Base-by-base conservation (phyloP, 192 early-diverging fungal species). In the Entomortierella lignicola region DNA sequence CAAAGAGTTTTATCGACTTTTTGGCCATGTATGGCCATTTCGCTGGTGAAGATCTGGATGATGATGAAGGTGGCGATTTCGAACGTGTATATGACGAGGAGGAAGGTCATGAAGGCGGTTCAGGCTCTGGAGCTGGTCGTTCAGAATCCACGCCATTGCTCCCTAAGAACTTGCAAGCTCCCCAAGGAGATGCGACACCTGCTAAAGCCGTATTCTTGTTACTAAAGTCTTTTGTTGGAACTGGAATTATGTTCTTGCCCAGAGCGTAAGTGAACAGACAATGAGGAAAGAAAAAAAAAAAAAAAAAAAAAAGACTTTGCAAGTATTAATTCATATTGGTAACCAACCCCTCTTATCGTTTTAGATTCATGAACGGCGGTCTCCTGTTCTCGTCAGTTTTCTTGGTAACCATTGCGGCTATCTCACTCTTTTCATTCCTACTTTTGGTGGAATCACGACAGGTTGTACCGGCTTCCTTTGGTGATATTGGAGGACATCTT, bases 1-100 rank as follows among this genome's bases (percentile, higher is more conserved):
- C 97, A 8, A 74, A 89, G n/a, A 97, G 92, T 81, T 99, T 97
- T 87, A 88, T 97, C 32, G 97, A 98, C 74, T 97, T 97, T 71
- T 87, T 98, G 62, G 92, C 91, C 25, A 84, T 98, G 68, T 97
- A 94, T 61, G 95, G 95, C 53, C 96, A 94, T 74, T 98, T 96
- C 85, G 97, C 93, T 31, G 97, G 96, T 50, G 97, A 95, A 79
- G 94, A 95, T 60, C 89, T 92, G 60, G 94, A 93, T 21, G 92
- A 93, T 34, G 93, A 94, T 60, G 90, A 91, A 71, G 74, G 74
- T 8, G 74, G 74, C n/a, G 75, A 79, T 31, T 69, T 70, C 66
- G 75, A 66, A 30, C 53, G 63, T 29, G 61, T 53, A 18, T 69
- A 79, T 55, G 93, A 88, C 18, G 85, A 86, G 12, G 77, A 82